These are phyloP conservation scores for Aspergillus sojae DNA, from an alignment of 2,329 filamentous ascomycete species.

Conservation along the genomic window DNA sequence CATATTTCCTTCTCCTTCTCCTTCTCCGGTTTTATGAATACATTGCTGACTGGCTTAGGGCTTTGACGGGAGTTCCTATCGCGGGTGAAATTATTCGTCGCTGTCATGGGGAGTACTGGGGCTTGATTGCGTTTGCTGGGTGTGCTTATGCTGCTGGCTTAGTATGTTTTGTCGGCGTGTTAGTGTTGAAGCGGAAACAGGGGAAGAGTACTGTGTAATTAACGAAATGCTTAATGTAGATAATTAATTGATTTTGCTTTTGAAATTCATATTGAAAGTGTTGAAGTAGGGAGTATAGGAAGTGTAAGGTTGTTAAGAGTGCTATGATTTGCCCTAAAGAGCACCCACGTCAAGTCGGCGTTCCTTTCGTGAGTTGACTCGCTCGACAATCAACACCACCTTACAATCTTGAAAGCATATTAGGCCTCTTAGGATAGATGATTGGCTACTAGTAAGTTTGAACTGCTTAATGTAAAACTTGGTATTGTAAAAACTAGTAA, in stretches of 20 bases:
- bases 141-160: constrained; percentile 24
- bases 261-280: too few species aligned
- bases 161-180: constrained; percentile 22
- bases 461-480: too few species aligned
- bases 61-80: constrained; percentile 31
- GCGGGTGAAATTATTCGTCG: constrained; percentile 32
- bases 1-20: neutral
- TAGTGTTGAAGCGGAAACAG: neutral
- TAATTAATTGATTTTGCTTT: neutral
- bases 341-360: too few species aligned
- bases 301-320: too few species aligned
- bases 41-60: constrained; percentile 9
- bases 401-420: too few species aligned
- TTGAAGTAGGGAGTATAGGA: too few species aligned
- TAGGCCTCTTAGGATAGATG: too few species aligned
- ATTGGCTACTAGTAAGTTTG: too few species aligned
- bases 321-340: too few species aligned
- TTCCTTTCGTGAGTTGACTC: too few species aligned
- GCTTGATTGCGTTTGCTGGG: constrained; percentile 26
- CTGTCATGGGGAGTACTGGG: constrained; percentile 32
- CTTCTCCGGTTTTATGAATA: neutral
- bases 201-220: neutral
- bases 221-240: neutral
- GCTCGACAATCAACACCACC: too few species aligned
- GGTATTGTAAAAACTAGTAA: constrained; percentile 34